phyloP scores from a whole-genome alignment of 805 yeast species.

The Debaryomyces castellii region DNA sequence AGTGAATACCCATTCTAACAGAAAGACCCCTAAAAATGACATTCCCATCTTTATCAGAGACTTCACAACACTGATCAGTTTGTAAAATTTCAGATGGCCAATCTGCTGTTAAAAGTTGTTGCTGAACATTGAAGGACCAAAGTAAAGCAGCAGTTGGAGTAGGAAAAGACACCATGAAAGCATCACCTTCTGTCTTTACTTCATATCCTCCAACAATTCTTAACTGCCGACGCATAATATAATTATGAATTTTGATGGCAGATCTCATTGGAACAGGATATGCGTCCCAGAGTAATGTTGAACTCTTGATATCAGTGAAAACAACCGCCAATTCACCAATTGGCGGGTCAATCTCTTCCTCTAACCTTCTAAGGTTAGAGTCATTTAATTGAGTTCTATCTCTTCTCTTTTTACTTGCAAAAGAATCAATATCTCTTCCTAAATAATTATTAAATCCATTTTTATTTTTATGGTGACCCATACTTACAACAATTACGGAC shows the following conservation, averaged over 20 bases:
- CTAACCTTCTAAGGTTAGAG: constrained; percentile 75
- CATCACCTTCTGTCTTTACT: constrained; percentile 99
- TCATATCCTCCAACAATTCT: constrained; percentile 96
- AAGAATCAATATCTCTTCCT: constrained; percentile 33
- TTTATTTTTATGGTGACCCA: constrained; percentile 49
- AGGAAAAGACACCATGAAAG: constrained; percentile 96
- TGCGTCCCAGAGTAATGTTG: constrained; percentile 91
- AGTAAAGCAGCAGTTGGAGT: constrained; percentile 85
- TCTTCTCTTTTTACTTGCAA: constrained; percentile 43
- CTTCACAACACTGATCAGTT: constrained; percentile 79
- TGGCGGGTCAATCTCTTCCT: constrained; percentile 92
- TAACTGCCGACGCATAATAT: constrained; percentile 89
- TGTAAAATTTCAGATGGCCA: constrained; percentile 95
- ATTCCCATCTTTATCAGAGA: constrained; percentile 60
- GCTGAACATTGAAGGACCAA: constrained; percentile 94
- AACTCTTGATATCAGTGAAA: constrained; percentile 94
- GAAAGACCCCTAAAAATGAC: constrained; percentile 83
- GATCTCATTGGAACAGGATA: constrained; percentile 94
- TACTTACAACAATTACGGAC: constrained; percentile 76
- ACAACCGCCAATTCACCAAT: constrained; percentile 93
- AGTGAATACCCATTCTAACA: constrained; percentile 97
- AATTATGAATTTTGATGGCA: constrained; percentile 91
- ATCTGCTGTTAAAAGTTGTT: constrained; percentile 74
- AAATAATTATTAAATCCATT: constrained; percentile 31
- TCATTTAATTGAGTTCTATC: constrained; percentile 52